Conservation (phyloP, 345 rosid species). For the Aegle marmelos region DNA sequence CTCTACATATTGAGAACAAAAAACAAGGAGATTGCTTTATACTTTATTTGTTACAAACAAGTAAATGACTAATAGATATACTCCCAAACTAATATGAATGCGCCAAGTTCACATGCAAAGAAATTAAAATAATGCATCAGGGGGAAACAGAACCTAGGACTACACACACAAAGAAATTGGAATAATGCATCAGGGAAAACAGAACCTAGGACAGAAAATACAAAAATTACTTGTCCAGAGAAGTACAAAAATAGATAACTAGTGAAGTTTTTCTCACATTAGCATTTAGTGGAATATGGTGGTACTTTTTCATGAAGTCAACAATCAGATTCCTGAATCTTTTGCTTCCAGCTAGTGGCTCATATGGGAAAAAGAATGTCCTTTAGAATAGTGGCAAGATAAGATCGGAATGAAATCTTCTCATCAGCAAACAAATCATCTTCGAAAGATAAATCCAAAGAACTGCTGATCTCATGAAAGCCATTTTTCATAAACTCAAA, state of each 20-base stretch:
- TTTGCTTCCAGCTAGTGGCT: slow-evolving; percentile 88
- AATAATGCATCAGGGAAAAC: too few species aligned
- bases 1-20: too few species aligned
- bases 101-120: too few species aligned
- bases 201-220: too few species aligned
- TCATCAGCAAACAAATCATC: slow-evolving; percentile 59
- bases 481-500: slow-evolving; percentile 92
- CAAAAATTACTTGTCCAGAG: background rate
- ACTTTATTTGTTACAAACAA: too few species aligned
- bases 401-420: too few species aligned
- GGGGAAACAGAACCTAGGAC: too few species aligned
- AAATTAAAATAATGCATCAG: too few species aligned
- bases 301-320: slow-evolving; percentile 86
- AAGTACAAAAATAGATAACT: background rate
- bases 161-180: too few species aligned
- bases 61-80: too few species aligned
- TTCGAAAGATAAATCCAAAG: slow-evolving; percentile 84
- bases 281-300: slow-evolving; percentile 76
- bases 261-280: slow-evolving; percentile 62
- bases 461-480: slow-evolving; percentile 80
- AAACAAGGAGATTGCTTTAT: too few species aligned
- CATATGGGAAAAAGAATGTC: slow-evolving; percentile 70
- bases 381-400: slow-evolving; percentile 40
- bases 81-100: too few species aligned
- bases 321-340: slow-evolving; percentile 81